Evolutionary conservation across 139 green algal species (phyloP), one percentile per base, ranked within the genome.

Genomic region (Chlamydomonas incerta): DNA sequence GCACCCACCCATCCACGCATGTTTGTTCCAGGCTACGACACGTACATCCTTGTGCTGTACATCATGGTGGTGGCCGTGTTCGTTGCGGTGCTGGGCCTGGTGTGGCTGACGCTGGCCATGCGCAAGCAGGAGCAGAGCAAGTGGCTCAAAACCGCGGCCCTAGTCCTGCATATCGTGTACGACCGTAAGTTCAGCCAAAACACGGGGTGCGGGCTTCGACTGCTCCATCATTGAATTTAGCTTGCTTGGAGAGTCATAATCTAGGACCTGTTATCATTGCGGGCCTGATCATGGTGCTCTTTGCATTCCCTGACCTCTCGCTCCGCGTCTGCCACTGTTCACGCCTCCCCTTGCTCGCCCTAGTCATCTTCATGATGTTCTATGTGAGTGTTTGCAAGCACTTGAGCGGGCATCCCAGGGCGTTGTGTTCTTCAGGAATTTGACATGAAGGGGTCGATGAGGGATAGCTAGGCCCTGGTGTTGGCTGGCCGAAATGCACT

Each of bases 31-130:
- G 24, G 18, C 24, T 15, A 23, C 60, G 18, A 18, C 26, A 50
- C 46, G 3, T 88, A 83, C 55, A 52, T 74, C 23, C 33, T 57
- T 1, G 58, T 88, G 18, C 14, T 90, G 75, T 90, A 87, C 65
- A 24, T 88, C 47, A 83, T 88, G 69, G 57, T 79, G 1, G 82
- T n/a, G 18, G 24, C 55, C 26, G 63, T 83, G 9, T 17, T 75
- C 0, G 5, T 88, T 4, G 35, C 50, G n/a, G 50, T 87, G 47
- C 2, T 34, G 18, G 75, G 55, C 9, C 66, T 80, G 18, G 76
- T 67, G 46, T 85, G 77, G 57, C 65, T 88, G 15, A 72, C 55
- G 9, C 28, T 84, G n/a, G 77, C 77, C 31, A 84, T 84, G 77
- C 77, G 77, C 23, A 69, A 41, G 41, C 46, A 66, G 77, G 77